Evolutionary conservation across 768 basidiomycete species (phyloP).

Genomic region (Tricholoma terreum): DNA sequence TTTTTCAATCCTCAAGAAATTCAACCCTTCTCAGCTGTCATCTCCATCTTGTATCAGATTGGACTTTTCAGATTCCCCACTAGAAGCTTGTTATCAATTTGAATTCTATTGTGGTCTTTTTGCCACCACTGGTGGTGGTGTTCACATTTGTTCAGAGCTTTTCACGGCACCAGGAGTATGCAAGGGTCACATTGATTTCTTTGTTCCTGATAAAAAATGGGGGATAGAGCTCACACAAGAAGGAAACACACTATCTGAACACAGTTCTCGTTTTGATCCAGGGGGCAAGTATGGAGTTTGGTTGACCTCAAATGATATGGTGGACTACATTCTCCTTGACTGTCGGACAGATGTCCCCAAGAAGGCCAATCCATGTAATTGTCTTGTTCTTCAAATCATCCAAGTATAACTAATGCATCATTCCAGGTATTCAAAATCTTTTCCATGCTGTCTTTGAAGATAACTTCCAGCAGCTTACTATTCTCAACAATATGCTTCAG

Average conservation of each 20-base stretch:
- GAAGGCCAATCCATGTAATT: not conserved
- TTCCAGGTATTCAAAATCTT: not conserved
- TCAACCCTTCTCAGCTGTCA: not conserved
- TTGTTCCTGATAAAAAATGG: not conserved
- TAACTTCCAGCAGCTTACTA: not conserved
- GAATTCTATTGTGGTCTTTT: not conserved
- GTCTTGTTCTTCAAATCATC: not conserved
- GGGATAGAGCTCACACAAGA: not conserved
- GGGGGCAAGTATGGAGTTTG: not conserved
- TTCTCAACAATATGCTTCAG: not conserved
- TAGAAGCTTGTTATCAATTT: not conserved
- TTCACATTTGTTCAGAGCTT: not conserved
- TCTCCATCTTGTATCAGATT: not conserved
- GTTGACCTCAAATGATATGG: not conserved
- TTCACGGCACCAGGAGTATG: not conserved
- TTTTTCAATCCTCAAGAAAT: not conserved
- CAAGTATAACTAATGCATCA: not conserved
- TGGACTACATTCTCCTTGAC: not conserved
- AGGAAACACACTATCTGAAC: not conserved
- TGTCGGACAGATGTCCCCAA: not conserved
- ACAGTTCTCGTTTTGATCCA: not conserved
- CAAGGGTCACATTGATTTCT: not conserved
- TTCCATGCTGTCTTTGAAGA: not conserved
- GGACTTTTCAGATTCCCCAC: not conserved
- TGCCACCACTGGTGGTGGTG: not conserved